phyloP scores from a whole-genome alignment of 2,329 filamentous ascomycete species.

The Calonectria leucothoes region DNA sequence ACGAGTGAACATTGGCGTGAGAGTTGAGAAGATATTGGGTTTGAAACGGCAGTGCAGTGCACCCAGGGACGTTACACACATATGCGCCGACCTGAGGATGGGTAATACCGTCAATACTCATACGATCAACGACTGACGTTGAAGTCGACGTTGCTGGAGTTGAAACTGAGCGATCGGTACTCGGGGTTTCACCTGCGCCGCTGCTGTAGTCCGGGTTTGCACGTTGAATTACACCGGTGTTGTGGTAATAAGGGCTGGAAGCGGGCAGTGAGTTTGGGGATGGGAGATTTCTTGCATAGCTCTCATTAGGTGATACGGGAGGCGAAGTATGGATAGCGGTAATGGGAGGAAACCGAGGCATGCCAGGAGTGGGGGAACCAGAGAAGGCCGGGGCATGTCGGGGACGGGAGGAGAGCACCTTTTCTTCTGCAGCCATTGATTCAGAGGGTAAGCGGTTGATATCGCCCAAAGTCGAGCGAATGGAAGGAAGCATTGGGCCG shows the following conservation, averaged over 20 bases:
- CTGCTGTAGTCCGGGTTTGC: constrained; percentile 56
- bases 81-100: constrained; percentile 64
- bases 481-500: constrained; percentile 52
- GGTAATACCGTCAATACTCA: constrained; percentile 70
- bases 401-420: constrained; percentile 43
- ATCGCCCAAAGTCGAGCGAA: constrained; percentile 51
- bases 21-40: constrained; percentile 84
- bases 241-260: constrained; percentile 53
- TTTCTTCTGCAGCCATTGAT: constrained; percentile 44
- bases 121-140: constrained; percentile 59
- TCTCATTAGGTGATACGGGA: constrained; percentile 62
- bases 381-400: constrained; percentile 42
- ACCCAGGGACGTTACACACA: constrained; percentile 71
- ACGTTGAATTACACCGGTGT: constrained; percentile 47
- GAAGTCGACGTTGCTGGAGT: constrained; percentile 54
- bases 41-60: constrained; percentile 79
- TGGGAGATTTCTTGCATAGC: constrained; percentile 56
- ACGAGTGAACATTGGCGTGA: constrained; percentile 79
- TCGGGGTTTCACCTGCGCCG: constrained; percentile 59
- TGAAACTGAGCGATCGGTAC: constrained; percentile 56
- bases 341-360: constrained; percentile 47
- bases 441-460: constrained; percentile 46
- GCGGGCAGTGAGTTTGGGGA: constrained; percentile 59
- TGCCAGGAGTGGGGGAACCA: constrained; percentile 50
- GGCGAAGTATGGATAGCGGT: constrained; percentile 51